phyloP scores from a whole-genome alignment of 1,284 basidiomycete species.

The Phellinidium pouzarii region DNA sequence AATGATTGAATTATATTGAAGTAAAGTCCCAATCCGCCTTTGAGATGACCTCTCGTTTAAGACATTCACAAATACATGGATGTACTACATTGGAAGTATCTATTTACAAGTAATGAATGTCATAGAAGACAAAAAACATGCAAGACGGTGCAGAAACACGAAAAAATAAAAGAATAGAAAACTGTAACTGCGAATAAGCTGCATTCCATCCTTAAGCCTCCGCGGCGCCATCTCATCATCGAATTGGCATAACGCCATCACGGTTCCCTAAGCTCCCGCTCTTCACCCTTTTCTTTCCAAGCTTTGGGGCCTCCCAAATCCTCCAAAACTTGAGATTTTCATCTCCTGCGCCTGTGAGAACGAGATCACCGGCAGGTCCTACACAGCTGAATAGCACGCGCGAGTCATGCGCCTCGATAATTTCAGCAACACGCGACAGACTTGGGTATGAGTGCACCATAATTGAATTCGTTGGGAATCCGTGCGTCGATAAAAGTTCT shows the following conservation, averaged over 20 bases:
- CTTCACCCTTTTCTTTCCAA: slow-evolving; percentile 44
- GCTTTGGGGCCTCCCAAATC: slow-evolving; percentile 57
- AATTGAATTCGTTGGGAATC: slow-evolving; percentile 76
- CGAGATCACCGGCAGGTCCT: slow-evolving; percentile 81
- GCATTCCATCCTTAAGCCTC: too few relatives aligned
- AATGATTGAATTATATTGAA: too few relatives aligned
- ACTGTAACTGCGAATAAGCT: too few relatives aligned
- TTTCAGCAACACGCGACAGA: slow-evolving; percentile 77
- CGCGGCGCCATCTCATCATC: slow-evolving; percentile 22
- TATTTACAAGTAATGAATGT: too few relatives aligned
- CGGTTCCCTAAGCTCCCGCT: slow-evolving; percentile 32
- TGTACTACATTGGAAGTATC: too few relatives aligned
- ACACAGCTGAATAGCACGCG: slow-evolving; percentile 83
- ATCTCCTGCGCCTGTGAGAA: slow-evolving; percentile 87
- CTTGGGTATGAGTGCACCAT: slow-evolving; percentile 64
- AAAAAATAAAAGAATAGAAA: too few relatives aligned
- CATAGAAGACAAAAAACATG: too few relatives aligned
- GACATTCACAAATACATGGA: too few relatives aligned
- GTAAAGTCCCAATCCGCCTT: too few relatives aligned
- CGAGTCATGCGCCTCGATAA: slow-evolving; percentile 87
- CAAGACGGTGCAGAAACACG: too few relatives aligned
- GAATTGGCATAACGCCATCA: slow-evolving; percentile 30
- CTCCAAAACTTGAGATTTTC: slow-evolving; percentile 94
- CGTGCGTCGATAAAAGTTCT: slow-evolving; percentile 90
- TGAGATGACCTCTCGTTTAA: too few relatives aligned